Base-by-base conservation (phyloP, 768 basidiomycete genomes). In the Lactarius hatsudake region DNA sequence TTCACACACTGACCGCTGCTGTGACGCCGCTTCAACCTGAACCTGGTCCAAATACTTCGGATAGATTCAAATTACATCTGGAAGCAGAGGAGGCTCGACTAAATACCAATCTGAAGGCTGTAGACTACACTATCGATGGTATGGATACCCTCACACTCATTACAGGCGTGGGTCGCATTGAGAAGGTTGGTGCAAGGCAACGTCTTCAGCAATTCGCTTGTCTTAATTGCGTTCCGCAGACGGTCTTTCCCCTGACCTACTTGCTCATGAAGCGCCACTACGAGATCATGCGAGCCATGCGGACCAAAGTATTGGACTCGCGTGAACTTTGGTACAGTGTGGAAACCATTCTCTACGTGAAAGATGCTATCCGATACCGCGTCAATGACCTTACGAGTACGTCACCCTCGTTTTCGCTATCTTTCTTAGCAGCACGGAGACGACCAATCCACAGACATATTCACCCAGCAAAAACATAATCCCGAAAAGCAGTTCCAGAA, bases 81-180 rank as follows among this genome's bases (percentile, higher is more conserved):
- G 68, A 75, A 12, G 30, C 55, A 18, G 75, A 76, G 34, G 76
- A 78, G 56, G 51, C 59, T 18, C 71, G 76, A 6, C 60, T 78
- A 8, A 42, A 56, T 13, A 48, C 61, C 10, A 75, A 73, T 30
- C 56, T 78, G 53, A 68, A 70, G 34, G 68, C 63, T 20, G 65
- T 77, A 2, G 66, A 70, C n/a, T 77, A 74, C 51, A 43, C 69
- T 38, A 75, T 78, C n/a, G 76, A 78, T 48, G 74, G 70, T 3
- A 30, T 59, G 1, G 76, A 77, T 51, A 77, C 75, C 1, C 62
- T 78, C 8, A 54, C 64, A 5, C 69, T 77, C 0, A 69, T 78
- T 1, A 62, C 72, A 5, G 77, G 75, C 23, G 61, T 69, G 5
- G 73, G 73, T 3, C 69, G 74, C 20, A 66, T 75, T 6, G 77